These are phyloP conservation scores for Phytophthora ramorum DNA, from an alignment of 352 stramenopile species.

Conservation along the genomic window DNA sequence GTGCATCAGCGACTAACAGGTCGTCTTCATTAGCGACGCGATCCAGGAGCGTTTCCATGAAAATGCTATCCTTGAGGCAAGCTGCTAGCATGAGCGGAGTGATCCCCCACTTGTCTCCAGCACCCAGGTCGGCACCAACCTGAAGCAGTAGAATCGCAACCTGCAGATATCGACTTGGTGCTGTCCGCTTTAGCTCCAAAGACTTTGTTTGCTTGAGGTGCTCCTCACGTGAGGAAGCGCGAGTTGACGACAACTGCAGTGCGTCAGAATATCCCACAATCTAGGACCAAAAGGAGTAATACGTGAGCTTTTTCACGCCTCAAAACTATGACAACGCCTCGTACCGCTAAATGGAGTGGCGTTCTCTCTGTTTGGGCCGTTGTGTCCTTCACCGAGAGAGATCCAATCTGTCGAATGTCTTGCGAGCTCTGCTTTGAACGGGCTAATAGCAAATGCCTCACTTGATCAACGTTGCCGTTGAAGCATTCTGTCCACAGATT, in stretches of 20 bases:
- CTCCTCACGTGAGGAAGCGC: constrained; percentile 3
- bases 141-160: constrained; percentile 42
- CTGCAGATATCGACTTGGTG: constrained; percentile 44
- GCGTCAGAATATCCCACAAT: constrained; percentile 44
- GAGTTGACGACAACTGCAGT: constrained; percentile 4
- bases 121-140: constrained; percentile 30
- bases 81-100: constrained; percentile 71
- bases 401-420: neutral
- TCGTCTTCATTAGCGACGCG: constrained; percentile 23
- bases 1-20: constrained; percentile 36
- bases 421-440: constrained; percentile 1
- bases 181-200: constrained; percentile 12
- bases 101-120: constrained; percentile 62
- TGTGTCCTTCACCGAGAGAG: constrained; percentile 31
- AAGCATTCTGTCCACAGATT: constrained; percentile 53
- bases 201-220: constrained; percentile 13
- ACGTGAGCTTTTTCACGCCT: neutral
- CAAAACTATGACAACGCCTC: neutral
- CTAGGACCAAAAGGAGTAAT: constrained; percentile 18
- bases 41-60: constrained; percentile 54
- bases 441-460: constrained; percentile 33
- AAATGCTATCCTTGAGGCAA: constrained; percentile 29
- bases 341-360: constrained; percentile 59
- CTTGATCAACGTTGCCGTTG: constrained; percentile 37
- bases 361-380: constrained; percentile 45